These are phyloP conservation scores for Hanseniaspora meyeri DNA, from an alignment of 805 yeast genomes.

Conservation along the genomic window DNA sequence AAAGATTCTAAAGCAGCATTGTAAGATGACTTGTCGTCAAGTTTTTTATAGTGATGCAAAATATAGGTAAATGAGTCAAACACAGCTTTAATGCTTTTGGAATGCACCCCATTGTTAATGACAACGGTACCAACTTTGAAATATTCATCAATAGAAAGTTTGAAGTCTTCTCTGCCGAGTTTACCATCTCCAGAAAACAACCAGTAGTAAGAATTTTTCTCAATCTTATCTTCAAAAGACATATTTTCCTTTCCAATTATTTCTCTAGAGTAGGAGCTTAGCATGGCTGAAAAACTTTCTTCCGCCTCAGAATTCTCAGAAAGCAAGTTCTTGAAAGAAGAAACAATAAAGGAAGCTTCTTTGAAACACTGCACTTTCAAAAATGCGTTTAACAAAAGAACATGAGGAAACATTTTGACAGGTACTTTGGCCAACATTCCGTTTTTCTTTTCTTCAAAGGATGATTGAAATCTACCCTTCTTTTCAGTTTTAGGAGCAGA, in stretches of 20 bases:
- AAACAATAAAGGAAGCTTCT: background rate
- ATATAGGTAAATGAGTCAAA: background rate
- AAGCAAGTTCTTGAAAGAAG: background rate
- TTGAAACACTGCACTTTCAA: background rate
- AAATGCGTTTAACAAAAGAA: background rate
- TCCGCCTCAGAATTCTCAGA: background rate
- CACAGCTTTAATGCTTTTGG: background rate
- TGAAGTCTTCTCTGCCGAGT: background rate
- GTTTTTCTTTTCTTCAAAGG: background rate
- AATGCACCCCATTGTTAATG: background rate
- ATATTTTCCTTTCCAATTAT: background rate
- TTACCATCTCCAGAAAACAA: background rate
- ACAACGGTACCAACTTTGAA: constrained; percentile 2
- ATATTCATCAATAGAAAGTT: constrained; percentile 9
- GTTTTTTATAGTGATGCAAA: background rate
- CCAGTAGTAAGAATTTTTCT: background rate
- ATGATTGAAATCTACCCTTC: background rate
- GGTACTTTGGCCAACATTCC: background rate
- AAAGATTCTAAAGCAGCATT: background rate
- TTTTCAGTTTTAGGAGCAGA: background rate
- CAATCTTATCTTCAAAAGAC: background rate
- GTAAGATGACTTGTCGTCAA: background rate
- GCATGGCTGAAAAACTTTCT: background rate
- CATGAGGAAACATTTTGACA: background rate
- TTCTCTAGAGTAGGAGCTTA: background rate